Base-by-base conservation (phyloP, 2,329 filamentous ascomycete genomes). In the Claviceps sp. region DNA sequence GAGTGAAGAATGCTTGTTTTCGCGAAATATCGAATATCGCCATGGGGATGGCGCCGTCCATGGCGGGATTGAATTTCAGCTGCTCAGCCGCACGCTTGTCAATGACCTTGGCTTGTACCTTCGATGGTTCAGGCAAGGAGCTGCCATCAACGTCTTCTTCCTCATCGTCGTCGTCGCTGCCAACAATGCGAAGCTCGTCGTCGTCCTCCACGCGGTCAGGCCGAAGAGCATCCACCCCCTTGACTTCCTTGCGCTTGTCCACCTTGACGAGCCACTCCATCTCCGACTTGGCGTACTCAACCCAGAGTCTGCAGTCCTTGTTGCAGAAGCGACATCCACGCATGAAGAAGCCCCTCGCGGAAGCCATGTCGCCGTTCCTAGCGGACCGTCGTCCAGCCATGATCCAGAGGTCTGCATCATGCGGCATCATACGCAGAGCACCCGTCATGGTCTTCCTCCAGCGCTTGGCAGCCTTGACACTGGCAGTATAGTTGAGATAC, bases 11-110 rank as follows among this genome's bases (percentile, higher is more conserved):
- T 50, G 85, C 78, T 60, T 95, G 84, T 65, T 85, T 88, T 70
- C 82, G 82, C 5, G 89, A 84, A 22, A 88, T 81, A 61, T 95
- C 88, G 62, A 95, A 96, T 47, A 98, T 87, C 41, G 91, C 89
- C 52, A 89, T 78, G 2, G 93, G 90, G 58, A 98, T 95, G 16
- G 88, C 93, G n/a, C 93, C 93, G 55, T 86, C 87, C 56, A 96
- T 75, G 9, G 88, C 88, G 4, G 91, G 89, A 47, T 89, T 91
- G 53, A 80, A 81, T 61, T 85, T 74, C 56, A 95, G 71, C 51
- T 73, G 72, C 57, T 68, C 62, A 4, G 69, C 65, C 1, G 70
- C 68, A 52, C 73, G 66, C 52, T 74, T 68, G 57, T 73, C 67
- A 48, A 77, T 71, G 42, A 75, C 75, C 57, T 67, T 68, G 53